Evolutionary conservation across 2,329 filamentous ascomycete species (phyloP).

Genomic region (Trichoderma lentiforme): DNA sequence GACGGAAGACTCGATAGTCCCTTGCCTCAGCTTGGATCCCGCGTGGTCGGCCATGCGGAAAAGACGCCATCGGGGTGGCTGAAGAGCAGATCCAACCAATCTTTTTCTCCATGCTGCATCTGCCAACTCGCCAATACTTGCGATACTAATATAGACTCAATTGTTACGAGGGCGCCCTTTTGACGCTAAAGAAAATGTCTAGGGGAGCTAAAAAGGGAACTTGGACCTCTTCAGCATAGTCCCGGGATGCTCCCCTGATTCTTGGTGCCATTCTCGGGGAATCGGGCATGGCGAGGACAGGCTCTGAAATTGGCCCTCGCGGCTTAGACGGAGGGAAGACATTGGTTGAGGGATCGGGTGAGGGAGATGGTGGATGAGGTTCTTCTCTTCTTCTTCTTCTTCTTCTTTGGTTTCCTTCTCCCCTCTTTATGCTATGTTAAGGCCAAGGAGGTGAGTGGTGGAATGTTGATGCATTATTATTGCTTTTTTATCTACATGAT

Average conservation of each 20-base stretch:
- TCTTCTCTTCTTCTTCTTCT: not conserved
- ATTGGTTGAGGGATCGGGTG: not conserved
- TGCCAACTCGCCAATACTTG: not conserved
- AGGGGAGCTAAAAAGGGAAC: conserved; percentile 4
- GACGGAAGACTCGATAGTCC: not conserved
- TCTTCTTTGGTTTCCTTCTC: not conserved
- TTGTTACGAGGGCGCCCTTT: not conserved
- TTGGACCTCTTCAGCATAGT: conserved; percentile 9
- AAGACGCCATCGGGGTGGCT: not conserved
- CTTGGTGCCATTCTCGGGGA: not conserved
- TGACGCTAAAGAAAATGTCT: conserved; percentile 15
- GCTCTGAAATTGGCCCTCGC: not conserved
- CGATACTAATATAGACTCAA: not conserved
- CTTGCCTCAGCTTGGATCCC: not conserved
- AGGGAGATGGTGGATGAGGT: not conserved
- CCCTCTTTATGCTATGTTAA: not conserved
- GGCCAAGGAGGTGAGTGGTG: not conserved
- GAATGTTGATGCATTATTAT: not conserved
- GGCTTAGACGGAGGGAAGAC: not conserved
- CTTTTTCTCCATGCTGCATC: not conserved
- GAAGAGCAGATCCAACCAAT: not conserved
- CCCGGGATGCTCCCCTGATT: conserved; percentile 1
- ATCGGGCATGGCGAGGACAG: conserved; percentile 5
- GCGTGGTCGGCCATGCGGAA: not conserved
- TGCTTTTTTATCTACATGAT: not conserved